Evolutionary conservation across 768 basidiomycete genomes (phyloP).

Genomic region (Leucocoprinus leucothites): DNA sequence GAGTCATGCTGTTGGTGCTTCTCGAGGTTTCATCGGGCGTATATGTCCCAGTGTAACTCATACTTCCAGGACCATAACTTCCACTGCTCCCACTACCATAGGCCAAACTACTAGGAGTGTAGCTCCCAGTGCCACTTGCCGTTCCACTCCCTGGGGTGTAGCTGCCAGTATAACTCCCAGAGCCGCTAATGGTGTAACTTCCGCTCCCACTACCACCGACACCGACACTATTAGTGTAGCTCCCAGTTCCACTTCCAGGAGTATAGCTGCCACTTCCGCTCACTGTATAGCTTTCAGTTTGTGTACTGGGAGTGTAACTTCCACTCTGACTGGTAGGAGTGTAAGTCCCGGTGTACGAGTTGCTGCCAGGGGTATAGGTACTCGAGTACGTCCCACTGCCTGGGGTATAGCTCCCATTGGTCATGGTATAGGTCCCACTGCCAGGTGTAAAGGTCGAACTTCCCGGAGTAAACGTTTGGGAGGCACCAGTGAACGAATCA

Average conservation of each 20-base stretch:
- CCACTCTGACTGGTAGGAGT: slow-evolving; percentile 17
- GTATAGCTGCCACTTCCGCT: slow-evolving; percentile 15
- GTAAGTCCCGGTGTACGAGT: slow-evolving; percentile 21
- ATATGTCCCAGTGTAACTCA: slow-evolving; percentile 3
- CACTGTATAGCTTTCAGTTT: slow-evolving; percentile 26
- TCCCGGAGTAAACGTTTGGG: slow-evolving; percentile 1
- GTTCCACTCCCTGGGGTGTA: slow-evolving; percentile 9
- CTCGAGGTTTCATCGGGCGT: slow-evolving; percentile 11
- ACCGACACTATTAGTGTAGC: not conserved
- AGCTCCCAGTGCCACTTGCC: slow-evolving; percentile 18
- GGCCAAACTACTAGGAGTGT: slow-evolving; percentile 12
- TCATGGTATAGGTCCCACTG: slow-evolving; percentile 20
- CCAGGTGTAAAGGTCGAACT: slow-evolving; percentile 15
- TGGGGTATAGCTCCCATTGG: slow-evolving; percentile 24
- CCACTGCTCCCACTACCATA: slow-evolving; percentile 14
- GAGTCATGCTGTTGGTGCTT: slow-evolving; percentile 25
- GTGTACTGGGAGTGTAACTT: slow-evolving; percentile 15
- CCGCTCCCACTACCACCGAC: slow-evolving; percentile 12
- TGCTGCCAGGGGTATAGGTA: slow-evolving; percentile 22
- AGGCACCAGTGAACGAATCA: not conserved
- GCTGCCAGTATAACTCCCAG: slow-evolving; percentile 6
- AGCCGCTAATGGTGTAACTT: slow-evolving; percentile 9
- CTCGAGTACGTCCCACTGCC: slow-evolving; percentile 26
- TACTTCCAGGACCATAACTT: slow-evolving; percentile 17
- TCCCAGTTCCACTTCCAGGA: slow-evolving; percentile 14